Evolutionary conservation across 106 monocot species (phyloP).

Genomic region (Posidonia australis): DNA sequence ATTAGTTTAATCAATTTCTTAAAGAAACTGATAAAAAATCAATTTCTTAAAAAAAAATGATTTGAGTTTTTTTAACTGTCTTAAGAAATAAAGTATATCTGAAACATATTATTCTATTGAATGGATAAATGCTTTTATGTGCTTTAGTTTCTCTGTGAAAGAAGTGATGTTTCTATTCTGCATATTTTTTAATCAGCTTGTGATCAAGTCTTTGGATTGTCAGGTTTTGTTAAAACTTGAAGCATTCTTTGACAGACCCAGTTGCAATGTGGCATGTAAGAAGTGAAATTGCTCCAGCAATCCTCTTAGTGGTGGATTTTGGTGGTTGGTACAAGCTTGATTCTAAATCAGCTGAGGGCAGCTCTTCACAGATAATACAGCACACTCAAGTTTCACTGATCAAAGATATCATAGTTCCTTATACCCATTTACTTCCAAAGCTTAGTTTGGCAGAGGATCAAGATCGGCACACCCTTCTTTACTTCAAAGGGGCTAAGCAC

Average conservation of each 20-base stretch:
- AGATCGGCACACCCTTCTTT: constrained; percentile 57
- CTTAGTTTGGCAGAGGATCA: constrained; percentile 46
- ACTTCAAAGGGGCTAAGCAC: constrained; percentile 92
- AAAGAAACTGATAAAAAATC: too few species aligned
- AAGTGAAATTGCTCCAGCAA: constrained; percentile 63
- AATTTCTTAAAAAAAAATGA: too few species aligned
- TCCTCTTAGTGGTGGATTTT: constrained; percentile 94
- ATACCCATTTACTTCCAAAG: constrained; percentile 73
- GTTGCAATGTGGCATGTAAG: constrained; percentile 98
- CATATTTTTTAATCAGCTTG: constrained; percentile 31
- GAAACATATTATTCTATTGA: too few species aligned
- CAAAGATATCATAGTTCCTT: constrained; percentile 92
- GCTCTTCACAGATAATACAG: constrained; percentile 48
- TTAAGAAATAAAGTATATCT: too few species aligned
- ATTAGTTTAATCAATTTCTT: too few species aligned
- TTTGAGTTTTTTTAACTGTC: too few species aligned
- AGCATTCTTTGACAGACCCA: constrained; percentile 93
- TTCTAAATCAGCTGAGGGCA: constrained; percentile 36
- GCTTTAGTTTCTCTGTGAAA: too few species aligned
- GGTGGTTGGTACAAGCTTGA: constrained; percentile 95
- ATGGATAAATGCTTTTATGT: too few species aligned
- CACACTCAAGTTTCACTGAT: constrained; percentile 85
- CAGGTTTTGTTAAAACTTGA: constrained; percentile 77
- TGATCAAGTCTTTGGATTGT: constrained; percentile 27
- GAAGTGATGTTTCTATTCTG: too few species aligned